Conservation (phyloP, 257 asterid genomes). For the Scutellaria baicalensis region DNA sequence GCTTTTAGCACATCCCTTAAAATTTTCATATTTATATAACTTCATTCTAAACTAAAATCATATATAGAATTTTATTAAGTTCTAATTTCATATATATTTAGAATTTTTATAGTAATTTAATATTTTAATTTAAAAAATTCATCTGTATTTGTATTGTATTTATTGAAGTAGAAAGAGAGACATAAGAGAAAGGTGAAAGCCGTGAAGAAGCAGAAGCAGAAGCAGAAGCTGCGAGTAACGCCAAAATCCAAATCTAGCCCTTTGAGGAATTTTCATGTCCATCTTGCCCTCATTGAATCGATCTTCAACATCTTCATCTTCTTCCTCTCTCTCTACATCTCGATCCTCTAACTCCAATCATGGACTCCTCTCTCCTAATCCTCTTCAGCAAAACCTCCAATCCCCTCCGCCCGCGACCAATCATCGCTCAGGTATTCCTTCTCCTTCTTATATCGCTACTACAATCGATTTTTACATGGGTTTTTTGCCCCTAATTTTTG, state of each 20-base stretch:
- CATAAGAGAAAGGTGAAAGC: neutral
- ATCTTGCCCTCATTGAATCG: constrained; percentile 59
- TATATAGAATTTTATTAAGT: too few species aligned
- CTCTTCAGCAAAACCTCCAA: constrained; percentile 17
- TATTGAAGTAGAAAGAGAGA: neutral
- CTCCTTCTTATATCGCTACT: neutral
- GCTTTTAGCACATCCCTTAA: too few species aligned
- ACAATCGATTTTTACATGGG: too few species aligned
- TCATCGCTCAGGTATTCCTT: constrained; percentile 33
- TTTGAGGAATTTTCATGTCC: constrained; percentile 67
- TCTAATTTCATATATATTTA: too few species aligned
- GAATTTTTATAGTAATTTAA: too few species aligned
- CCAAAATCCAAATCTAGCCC: neutral
- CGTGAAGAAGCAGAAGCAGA: too few species aligned
- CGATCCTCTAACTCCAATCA: constrained; percentile 30
- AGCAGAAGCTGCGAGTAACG: constrained; percentile 4
- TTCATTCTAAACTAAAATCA: too few species aligned
- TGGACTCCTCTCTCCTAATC: constrained; percentile 31
- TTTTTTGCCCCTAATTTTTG: neutral
- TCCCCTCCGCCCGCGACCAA: constrained; percentile 22
- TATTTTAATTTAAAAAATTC: too few species aligned
- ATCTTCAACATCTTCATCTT: constrained; percentile 46
- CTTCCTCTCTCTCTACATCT: constrained; percentile 25
- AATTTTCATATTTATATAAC: too few species aligned
- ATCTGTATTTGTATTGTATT: too few species aligned